phyloP scores from a whole-genome alignment of 1,284 basidiomycete species.

The Rhizopogon hawkerae region DNA sequence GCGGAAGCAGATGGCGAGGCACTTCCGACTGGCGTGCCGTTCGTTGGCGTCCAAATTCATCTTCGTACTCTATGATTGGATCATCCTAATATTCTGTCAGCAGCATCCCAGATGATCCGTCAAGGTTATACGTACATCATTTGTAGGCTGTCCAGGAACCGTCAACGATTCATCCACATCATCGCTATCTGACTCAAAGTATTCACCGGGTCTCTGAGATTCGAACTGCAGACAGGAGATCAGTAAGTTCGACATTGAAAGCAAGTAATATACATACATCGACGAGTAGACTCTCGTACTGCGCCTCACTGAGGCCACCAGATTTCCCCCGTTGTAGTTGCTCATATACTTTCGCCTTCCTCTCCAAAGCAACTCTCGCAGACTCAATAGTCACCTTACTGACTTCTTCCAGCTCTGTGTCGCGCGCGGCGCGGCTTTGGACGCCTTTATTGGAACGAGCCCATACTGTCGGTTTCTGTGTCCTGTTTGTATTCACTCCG shows the following conservation, averaged over 20 bases:
- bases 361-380: constrained; percentile 59
- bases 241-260: not conserved
- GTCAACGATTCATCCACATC: constrained; percentile 66
- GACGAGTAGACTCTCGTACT: constrained; percentile 69
- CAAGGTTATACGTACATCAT: constrained; percentile 30
- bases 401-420: constrained; percentile 58
- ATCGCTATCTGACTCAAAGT: constrained; percentile 59
- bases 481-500: not conserved
- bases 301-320: constrained; percentile 70
- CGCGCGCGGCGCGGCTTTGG: constrained; percentile 47
- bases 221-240: constrained; percentile 52
- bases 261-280: constrained; percentile 54
- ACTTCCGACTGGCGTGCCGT: constrained; percentile 67
- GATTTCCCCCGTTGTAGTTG: constrained; percentile 74
- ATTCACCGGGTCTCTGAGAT: constrained; percentile 43
- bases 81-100: constrained; percentile 41
- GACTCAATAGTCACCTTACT: constrained; percentile 62
- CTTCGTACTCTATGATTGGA: constrained; percentile 75
- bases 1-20: constrained; percentile 52
- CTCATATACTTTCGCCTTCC: constrained; percentile 79
- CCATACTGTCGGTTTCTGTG: constrained; percentile 68
- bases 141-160: constrained; percentile 40
- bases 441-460: constrained; percentile 65
- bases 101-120: not conserved
- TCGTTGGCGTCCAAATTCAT: constrained; percentile 76